Evolutionary conservation across 2,329 filamentous ascomycete genomes (phyloP).

Genomic region (Colletotrichum sidae): DNA sequence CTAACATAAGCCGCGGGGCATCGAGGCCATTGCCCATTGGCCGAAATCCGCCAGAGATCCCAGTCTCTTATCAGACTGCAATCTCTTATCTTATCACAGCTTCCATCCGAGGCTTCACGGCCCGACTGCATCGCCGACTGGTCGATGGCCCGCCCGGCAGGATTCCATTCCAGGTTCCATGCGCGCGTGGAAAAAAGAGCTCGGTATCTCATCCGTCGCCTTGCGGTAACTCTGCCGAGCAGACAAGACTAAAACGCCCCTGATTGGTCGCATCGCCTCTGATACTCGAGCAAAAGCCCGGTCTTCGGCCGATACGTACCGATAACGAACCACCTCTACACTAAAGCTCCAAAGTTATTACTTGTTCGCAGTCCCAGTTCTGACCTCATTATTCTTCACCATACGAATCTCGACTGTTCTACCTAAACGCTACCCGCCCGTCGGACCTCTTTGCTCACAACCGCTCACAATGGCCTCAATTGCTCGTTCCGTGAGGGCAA

Average conservation of each 20-base stretch:
- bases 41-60: too few relatives aligned
- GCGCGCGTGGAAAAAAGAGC: too few relatives aligned
- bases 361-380: constrained; percentile 18
- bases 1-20: too few relatives aligned
- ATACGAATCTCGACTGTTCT: constrained; percentile 1
- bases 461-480: constrained; percentile 68
- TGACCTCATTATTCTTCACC: constrained; percentile 35
- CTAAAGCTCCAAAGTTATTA: constrained; percentile 23
- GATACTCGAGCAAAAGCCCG: constrained; percentile 8
- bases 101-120: too few relatives aligned
- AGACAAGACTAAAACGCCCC: constrained; percentile 24
- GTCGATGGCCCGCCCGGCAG: too few relatives aligned
- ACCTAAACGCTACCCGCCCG: constrained; percentile 17
- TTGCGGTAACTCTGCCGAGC: constrained; percentile 12
- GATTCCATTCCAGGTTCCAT: too few relatives aligned
- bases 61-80: too few relatives aligned
- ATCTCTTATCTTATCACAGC: too few relatives aligned
- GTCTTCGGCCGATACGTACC: constrained; percentile 25
- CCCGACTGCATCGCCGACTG: too few relatives aligned
- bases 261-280: constrained; percentile 17
- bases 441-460: constrained; percentile 22
- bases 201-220: constrained; percentile 8
- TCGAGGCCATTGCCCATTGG: too few relatives aligned
- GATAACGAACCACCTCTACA: constrained; percentile 23
- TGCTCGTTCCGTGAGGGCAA: constrained; percentile 64